Evolutionary conservation across 176 grass and related monocot species (phyloP).

Genomic region (barley (Hordeum vulgare)): DNA sequence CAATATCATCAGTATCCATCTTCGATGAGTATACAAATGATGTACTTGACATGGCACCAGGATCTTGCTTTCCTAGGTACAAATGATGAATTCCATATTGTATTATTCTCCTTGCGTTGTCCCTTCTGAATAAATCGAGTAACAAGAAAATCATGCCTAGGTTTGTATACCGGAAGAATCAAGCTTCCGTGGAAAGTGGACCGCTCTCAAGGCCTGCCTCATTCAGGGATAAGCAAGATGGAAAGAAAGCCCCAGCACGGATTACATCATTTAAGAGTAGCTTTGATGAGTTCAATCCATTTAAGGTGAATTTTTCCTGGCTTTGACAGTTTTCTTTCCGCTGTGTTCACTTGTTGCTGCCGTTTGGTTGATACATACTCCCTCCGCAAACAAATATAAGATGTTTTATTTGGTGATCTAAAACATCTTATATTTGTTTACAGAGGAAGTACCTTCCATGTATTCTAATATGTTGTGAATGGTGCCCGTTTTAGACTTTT

Average conservation of each 20-base stretch:
- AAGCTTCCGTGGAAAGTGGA: slow-evolving; percentile 10
- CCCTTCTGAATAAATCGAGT: slow-evolving; percentile 5
- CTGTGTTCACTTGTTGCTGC: neutral
- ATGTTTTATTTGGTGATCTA: too few species aligned
- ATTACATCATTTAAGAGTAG: slow-evolving; percentile 79
- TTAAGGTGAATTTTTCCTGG: slow-evolving; percentile 57
- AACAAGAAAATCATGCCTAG: slow-evolving; percentile 10
- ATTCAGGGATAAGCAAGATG: slow-evolving; percentile 47
- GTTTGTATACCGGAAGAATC: slow-evolving; percentile 55
- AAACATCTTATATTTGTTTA: too few species aligned
- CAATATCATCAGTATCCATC: slow-evolving; percentile 72
- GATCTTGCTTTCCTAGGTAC: slow-evolving; percentile 93
- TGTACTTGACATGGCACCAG: slow-evolving; percentile 87
- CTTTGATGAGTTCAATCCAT: slow-evolving; percentile 83
- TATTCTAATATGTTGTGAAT: neutral
- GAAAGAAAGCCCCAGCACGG: slow-evolving; percentile 45
- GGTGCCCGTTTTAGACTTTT: neutral
- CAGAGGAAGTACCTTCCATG: neutral
- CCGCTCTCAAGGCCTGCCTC: slow-evolving; percentile 46
- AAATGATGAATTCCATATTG: neutral
- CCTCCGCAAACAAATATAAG: too few species aligned
- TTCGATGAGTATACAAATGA: slow-evolving; percentile 98
- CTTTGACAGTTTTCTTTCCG: neutral
- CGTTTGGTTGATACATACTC: neutral
- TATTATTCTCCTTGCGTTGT: neutral